These are phyloP conservation scores for Artemisia tridentata DNA, from an alignment of 129 eudicot species.

Conservation along the genomic window DNA sequence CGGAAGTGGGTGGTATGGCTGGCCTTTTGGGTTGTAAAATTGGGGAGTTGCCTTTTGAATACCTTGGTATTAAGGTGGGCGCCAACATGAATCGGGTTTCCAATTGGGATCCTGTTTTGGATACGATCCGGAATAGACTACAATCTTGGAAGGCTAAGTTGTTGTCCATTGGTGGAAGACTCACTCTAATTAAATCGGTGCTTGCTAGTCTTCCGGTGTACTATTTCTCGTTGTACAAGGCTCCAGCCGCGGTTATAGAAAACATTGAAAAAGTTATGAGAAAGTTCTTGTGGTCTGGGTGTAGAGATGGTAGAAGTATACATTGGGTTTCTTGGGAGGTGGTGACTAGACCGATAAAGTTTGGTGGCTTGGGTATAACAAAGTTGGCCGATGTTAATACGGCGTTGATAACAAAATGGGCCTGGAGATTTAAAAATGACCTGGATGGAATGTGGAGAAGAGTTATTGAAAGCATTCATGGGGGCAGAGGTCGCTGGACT, in stretches of 20 bases:
- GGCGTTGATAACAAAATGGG: too few species aligned
- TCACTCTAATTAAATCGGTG: neutral
- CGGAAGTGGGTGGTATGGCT: neutral
- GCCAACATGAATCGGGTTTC: too few species aligned
- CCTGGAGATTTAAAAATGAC: too few species aligned
- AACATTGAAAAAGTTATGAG: neutral
- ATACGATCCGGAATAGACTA: neutral
- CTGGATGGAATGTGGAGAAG: too few species aligned
- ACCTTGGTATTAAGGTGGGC: neutral
- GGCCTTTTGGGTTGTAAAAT: neutral
- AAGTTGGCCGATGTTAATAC: too few species aligned
- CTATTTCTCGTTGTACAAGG: neutral
- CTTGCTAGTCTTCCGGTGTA: neutral
- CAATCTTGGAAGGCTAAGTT: neutral
- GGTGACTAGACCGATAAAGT: too few species aligned
- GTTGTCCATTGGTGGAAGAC: neutral
- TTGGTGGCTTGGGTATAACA: too few species aligned
- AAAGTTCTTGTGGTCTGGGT: neutral
- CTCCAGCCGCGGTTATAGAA: neutral
- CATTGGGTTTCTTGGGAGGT: neutral
- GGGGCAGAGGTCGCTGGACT: too few species aligned
- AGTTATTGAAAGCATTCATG: too few species aligned
- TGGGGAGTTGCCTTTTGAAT: neutral
- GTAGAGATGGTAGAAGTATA: neutral
- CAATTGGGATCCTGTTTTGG: neutral